Percentiles rank a stretch among this genome's conserved stretches.
Conservation (phyloP, 2,329 filamentous ascomycete species). For the Penicillium aurantiogriseum region DNA sequence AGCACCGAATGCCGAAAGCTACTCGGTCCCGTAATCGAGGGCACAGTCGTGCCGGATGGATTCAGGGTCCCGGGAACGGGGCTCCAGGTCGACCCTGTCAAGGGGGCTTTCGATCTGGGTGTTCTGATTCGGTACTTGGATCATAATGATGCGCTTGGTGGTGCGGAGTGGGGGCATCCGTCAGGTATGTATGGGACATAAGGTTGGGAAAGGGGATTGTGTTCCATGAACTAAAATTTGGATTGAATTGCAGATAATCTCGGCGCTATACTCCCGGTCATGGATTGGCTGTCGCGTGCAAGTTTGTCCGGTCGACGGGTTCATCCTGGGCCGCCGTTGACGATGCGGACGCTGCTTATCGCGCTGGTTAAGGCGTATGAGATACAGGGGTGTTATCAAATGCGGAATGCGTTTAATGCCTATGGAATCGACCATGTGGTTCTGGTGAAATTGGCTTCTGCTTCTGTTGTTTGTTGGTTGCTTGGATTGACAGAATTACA, state of each 20-base stretch:
- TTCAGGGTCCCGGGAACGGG: slow-evolving; percentile 42
- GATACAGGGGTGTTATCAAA: slow-evolving; percentile 43
- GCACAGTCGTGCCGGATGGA: slow-evolving; percentile 29
- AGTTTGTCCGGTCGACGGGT: not conserved
- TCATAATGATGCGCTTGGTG: slow-evolving; percentile 44
- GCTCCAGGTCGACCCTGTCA: slow-evolving; percentile 36
- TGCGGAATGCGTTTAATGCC: slow-evolving; percentile 40
- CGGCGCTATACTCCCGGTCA: slow-evolving; percentile 37
- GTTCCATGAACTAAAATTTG: not conserved
- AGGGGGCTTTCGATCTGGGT: slow-evolving; percentile 43
- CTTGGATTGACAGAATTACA: slow-evolving; percentile 37
- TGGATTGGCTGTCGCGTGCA: slow-evolving; percentile 33
- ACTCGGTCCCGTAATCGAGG: slow-evolving; percentile 16
- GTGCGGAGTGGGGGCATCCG: slow-evolving; percentile 47
- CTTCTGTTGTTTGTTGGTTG: slow-evolving; percentile 40
- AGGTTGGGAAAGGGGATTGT: not conserved
- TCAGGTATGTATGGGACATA: slow-evolving; percentile 28
- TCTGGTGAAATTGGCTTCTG: slow-evolving; percentile 44
- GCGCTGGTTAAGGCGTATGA: slow-evolving; percentile 45
- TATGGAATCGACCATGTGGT: slow-evolving; percentile 45
- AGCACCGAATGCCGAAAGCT: slow-evolving; percentile 20
- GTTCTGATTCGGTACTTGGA: slow-evolving; percentile 43
- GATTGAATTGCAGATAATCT: slow-evolving; percentile 36
- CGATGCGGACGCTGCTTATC: slow-evolving; percentile 32
- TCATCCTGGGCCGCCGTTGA: slow-evolving; percentile 27